Percentiles rank a stretch among this genome's conserved stretches.
Evolutionary conservation across 2,329 filamentous ascomycete genomes (phyloP).

Genomic region (Westerdykella sp.): DNA sequence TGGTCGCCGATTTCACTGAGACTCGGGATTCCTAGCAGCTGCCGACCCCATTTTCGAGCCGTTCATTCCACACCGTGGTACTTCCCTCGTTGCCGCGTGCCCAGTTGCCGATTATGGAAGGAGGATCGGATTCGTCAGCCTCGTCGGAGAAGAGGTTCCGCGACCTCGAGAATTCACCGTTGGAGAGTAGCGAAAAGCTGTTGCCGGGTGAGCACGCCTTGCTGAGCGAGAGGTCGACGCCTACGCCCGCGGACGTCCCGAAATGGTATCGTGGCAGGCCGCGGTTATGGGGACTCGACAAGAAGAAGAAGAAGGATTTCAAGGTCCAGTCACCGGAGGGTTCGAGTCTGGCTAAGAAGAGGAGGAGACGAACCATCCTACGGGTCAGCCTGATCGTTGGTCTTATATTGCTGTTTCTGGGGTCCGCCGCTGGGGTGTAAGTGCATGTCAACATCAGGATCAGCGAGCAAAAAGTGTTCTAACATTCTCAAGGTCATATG

Average conservation of each 20-base stretch:
- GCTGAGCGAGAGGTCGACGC: no score
- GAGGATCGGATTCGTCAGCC: no score
- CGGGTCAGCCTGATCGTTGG: conserved; percentile 6
- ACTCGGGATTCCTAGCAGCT: no score
- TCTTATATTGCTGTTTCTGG: conserved; percentile 10
- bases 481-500: conserved; percentile 16
- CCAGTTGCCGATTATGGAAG: no score
- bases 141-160: conserved; percentile 1
- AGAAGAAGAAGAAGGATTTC: neutral
- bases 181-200: no score
- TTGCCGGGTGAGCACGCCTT: no score
- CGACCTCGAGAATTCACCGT: conserved; percentile 1
- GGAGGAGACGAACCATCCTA: conserved; percentile 7
- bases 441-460: neutral
- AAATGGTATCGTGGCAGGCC: conserved; percentile 6
- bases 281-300: conserved; percentile 3
- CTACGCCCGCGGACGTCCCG: neutral
- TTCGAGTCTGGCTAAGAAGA: conserved; percentile 3
- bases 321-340: neutral
- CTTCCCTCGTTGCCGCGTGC: no score
- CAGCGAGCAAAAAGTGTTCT: neutral
- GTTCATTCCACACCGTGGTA: no score
- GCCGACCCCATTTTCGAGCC: no score
- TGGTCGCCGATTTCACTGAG: no score
- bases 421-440: conserved; percentile 16